Percentiles rank a stretch among this genome's conserved stretches.
phyloP scores from a whole-genome alignment of 1,284 basidiomycete genomes.

The Schizopora paradoxa region DNA sequence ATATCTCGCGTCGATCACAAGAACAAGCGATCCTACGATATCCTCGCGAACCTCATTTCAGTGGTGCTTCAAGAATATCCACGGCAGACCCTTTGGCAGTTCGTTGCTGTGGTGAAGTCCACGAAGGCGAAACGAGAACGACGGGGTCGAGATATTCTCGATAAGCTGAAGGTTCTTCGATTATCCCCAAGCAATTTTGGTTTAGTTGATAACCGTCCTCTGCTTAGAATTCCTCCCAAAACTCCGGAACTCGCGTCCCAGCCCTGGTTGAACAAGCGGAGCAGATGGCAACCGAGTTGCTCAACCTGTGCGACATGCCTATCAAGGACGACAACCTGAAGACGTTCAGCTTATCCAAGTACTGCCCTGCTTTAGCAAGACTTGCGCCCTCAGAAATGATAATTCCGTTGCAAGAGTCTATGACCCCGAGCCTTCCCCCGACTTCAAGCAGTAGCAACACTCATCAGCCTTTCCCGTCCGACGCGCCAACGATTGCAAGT shows the following conservation, averaged over 20 bases:
- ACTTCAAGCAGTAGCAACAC: constrained; percentile 56
- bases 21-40: constrained; percentile 61
- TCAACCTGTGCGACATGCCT: constrained; percentile 59
- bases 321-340: constrained; percentile 44
- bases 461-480: constrained; percentile 80
- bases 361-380: constrained; percentile 57
- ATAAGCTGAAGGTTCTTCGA: constrained; percentile 53
- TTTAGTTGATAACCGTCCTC: not conserved
- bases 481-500: constrained; percentile 78
- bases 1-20: constrained; percentile 89
- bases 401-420: constrained; percentile 89
- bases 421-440: constrained; percentile 85
- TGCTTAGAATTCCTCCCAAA: constrained; percentile 36
- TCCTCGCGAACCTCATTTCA: constrained; percentile 69
- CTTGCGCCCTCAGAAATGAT: constrained; percentile 68
- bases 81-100: constrained; percentile 91
- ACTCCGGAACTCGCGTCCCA: constrained; percentile 36
- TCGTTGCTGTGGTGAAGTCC: constrained; percentile 86
- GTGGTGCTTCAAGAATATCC: constrained; percentile 80
- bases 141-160: constrained; percentile 63
- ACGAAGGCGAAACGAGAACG: constrained; percentile 59
- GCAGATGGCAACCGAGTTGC: constrained; percentile 62
- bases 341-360: constrained; percentile 53
- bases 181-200: not conserved
- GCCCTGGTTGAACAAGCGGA: constrained; percentile 51